Evolutionary conservation across 176 grass and related monocot species (phyloP).

Genomic region (Neostapfia colusana): DNA sequence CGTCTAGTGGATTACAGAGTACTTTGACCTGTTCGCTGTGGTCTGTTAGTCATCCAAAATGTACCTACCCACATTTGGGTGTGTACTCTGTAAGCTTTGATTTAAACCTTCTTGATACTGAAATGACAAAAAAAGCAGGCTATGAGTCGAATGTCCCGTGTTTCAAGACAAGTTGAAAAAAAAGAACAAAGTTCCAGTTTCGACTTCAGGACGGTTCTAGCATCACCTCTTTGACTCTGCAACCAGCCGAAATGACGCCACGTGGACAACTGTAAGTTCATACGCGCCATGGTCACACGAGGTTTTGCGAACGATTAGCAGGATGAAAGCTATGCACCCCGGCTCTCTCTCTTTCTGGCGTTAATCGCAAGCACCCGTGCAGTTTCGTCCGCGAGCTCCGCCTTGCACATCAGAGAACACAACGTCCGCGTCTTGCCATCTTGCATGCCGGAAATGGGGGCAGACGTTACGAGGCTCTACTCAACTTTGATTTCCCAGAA

Average conservation of each 20-base stretch:
- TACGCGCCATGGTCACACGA: no score
- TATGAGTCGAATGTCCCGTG: no score
- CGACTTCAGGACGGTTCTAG: no score
- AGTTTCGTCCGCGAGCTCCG: neutral
- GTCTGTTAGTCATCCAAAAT: constrained; percentile 17
- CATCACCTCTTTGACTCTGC: no score
- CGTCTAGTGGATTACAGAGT: neutral
- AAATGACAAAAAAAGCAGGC: neutral
- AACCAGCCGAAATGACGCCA: no score
- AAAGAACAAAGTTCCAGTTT: no score
- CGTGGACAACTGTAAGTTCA: no score
- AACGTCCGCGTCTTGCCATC: neutral
- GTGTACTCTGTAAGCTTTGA: neutral
- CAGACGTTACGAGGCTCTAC: neutral
- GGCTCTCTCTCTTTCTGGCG: neutral
- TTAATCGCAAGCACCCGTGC: neutral
- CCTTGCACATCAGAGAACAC: neutral
- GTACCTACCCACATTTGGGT: neutral
- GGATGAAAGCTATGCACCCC: no score
- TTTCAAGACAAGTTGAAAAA: no score
- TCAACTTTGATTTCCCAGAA: neutral
- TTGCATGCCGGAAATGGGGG: neutral
- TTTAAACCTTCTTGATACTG: neutral
- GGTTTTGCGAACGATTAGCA: no score
- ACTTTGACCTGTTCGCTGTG: constrained; percentile 1